phyloP scores from a whole-genome alignment of 495 filamentous ascomycete genomes.

The Trichoderma virens region DNA sequence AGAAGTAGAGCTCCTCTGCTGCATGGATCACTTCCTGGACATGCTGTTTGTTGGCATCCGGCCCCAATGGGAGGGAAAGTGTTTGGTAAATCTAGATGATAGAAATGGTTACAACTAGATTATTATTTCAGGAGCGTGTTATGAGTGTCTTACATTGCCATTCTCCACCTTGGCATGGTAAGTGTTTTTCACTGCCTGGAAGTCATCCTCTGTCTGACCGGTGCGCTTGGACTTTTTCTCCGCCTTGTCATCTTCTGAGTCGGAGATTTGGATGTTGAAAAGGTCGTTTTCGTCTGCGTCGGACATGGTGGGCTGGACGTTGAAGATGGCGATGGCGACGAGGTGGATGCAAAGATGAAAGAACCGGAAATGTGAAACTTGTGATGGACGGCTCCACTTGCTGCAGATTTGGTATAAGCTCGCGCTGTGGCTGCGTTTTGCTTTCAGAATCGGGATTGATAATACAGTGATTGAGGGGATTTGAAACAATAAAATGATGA shows the following conservation, averaged over 20 bases:
- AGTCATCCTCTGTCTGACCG: conserved; percentile 37
- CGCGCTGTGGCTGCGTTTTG: not conserved
- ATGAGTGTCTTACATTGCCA: conserved; percentile 29
- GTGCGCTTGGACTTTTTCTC: conserved; percentile 16
- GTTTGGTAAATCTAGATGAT: conserved; percentile 31
- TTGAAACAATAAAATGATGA: no score
- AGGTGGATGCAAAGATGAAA: not conserved
- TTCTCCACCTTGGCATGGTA: conserved; percentile 39
- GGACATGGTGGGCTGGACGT: not conserved
- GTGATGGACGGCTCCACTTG: not conserved
- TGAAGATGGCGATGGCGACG: not conserved
- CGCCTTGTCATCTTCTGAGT: conserved; percentile 5
- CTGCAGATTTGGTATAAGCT: not conserved
- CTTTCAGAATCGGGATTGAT: not conserved
- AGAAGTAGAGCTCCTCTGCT: conserved; percentile 51
- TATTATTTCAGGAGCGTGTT: not conserved
- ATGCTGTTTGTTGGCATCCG: conserved; percentile 28
- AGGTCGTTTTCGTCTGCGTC: conserved; percentile 10
- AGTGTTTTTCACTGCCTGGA: conserved; percentile 26
- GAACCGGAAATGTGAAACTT: not conserved
- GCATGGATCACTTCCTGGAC: conserved; percentile 44
- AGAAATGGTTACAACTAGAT: not conserved
- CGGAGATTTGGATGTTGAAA: conserved; percentile 6
- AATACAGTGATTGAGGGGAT: not conserved
- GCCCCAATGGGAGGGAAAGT: conserved; percentile 29